Base-by-base conservation (phyloP, 805 yeast species). In the Zygoascus bituminiphila region DNA sequence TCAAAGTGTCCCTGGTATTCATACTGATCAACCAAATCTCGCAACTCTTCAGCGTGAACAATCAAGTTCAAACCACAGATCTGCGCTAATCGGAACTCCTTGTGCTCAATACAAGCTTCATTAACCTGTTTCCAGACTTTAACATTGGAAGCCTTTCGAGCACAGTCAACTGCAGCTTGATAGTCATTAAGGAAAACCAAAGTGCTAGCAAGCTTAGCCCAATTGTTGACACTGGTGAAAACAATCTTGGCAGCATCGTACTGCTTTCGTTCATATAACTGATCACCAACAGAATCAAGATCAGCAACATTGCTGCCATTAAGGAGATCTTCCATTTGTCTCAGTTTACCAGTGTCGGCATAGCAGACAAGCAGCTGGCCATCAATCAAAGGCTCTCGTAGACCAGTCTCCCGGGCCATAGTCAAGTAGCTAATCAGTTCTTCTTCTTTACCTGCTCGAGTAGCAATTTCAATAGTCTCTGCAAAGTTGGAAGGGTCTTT, bases 161-260 rank as follows among this genome's bases (percentile, higher is more conserved):
- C 98, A 69, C 97, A 88, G 63, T 93, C 98, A 54, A 93, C 98
- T 45, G 98, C 98, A 49, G 87, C 81, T 71, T 93, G 97, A 67
- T 88, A 89, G 65, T 93, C 97, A 48, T 80, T 81, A 61, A 93
- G 73, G 72, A 82, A 88, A 31, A 93, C 98, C 62, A 89, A 78
- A 25, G 98, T 91, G n/a, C 96, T 84, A 14, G 98, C 98, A 59
- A 93, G 78, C 67, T 89, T 93, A 44, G 96, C 84, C 76, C 95
- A 91, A 71, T 91, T 93, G 37, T 96, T 88, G 51, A 91, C 82
- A 54, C 81, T 83, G 8, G 88, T 73, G 69, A 78, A 93, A 59
- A 94, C 78, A 54, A 88, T 73, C 70, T 88, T 91, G 38, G 98
- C 96, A 44, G 96, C 98, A 60, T 86, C 81, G 71, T 86, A 93